Conservation (phyloP, 495 filamentous ascomycete species). For the Friedmanniomyces simplex region DNA sequence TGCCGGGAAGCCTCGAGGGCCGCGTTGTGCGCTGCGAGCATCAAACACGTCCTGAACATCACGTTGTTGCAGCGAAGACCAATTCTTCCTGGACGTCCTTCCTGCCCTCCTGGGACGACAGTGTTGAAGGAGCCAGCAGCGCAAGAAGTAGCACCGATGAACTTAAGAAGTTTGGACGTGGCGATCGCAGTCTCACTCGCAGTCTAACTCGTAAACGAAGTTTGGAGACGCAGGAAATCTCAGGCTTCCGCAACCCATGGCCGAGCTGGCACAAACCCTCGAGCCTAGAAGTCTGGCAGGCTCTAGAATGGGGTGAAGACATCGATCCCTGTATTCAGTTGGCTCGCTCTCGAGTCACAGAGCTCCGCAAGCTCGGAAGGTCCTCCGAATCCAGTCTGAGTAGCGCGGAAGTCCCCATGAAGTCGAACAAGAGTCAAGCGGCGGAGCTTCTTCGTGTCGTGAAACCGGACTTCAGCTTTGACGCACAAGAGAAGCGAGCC, state of each 20-base stretch:
- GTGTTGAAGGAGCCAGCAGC: neutral
- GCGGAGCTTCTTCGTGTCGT: constrained; percentile 23
- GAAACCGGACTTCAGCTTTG: constrained; percentile 30
- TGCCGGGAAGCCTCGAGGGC: neutral
- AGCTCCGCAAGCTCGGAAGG: neutral
- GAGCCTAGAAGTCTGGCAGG: neutral
- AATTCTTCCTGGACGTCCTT: neutral
- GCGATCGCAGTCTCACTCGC: neutral
- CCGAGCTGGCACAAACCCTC: constrained; percentile 35
- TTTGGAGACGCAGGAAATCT: neutral
- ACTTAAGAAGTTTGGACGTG: neutral
- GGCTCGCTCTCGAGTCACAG: neutral
- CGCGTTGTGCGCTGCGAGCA: neutral
- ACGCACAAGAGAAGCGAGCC: neutral
- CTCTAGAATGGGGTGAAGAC: constrained; percentile 8
- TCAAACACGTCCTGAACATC: neutral
- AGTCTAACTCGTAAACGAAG: neutral
- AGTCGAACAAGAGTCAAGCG: neutral
- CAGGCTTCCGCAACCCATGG: constrained; percentile 44
- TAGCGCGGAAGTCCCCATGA: neutral
- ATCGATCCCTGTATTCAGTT: constrained; percentile 6
- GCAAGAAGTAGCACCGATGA: neutral
- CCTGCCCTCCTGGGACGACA: neutral
- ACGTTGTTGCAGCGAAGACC: neutral
- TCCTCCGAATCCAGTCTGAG: neutral